Evolutionary conservation across 345 rosid genomes (phyloP).

Genomic region (Boechera retrofracta): DNA sequence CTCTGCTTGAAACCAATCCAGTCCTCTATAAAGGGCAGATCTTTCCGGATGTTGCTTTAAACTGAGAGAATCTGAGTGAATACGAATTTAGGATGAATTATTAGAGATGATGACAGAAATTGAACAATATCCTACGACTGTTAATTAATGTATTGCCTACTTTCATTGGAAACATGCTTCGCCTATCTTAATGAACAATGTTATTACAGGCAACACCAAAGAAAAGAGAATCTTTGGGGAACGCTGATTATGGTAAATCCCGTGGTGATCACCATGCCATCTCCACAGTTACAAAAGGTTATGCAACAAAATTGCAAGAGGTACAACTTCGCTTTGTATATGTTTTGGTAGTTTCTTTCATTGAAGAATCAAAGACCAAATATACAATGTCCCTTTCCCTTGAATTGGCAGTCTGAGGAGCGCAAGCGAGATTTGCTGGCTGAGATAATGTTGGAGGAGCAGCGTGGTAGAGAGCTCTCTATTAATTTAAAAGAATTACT

Average conservation of each 20-base stretch:
- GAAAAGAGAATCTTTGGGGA: constrained; percentile 50
- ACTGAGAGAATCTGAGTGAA: constrained; percentile 9
- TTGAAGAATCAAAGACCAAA: not conserved
- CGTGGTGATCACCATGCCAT: constrained; percentile 51
- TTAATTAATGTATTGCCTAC: not conserved
- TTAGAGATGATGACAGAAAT: not conserved
- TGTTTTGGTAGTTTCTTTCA: constrained; percentile 10
- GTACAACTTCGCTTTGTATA: constrained; percentile 44
- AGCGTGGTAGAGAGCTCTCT: constrained; percentile 66
- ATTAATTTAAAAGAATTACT: constrained; percentile 63
- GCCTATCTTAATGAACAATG: constrained; percentile 1
- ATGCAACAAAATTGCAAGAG: constrained; percentile 65
- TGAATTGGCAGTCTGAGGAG: constrained; percentile 72
- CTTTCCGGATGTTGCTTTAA: not conserved
- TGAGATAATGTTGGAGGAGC: constrained; percentile 74
- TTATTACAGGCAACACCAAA: constrained; percentile 58
- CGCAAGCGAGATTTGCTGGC: constrained; percentile 70
- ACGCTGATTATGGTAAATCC: constrained; percentile 44
- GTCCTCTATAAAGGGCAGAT: not conserved
- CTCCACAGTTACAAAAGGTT: constrained; percentile 57
- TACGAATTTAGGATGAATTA: not conserved
- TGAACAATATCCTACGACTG: not conserved
- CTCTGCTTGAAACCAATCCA: not conserved
- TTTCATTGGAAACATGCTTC: not conserved
- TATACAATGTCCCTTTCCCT: not conserved